Evolutionary conservation across 768 basidiomycete species (phyloP).

Genomic region (Butyriboletus loyo): DNA sequence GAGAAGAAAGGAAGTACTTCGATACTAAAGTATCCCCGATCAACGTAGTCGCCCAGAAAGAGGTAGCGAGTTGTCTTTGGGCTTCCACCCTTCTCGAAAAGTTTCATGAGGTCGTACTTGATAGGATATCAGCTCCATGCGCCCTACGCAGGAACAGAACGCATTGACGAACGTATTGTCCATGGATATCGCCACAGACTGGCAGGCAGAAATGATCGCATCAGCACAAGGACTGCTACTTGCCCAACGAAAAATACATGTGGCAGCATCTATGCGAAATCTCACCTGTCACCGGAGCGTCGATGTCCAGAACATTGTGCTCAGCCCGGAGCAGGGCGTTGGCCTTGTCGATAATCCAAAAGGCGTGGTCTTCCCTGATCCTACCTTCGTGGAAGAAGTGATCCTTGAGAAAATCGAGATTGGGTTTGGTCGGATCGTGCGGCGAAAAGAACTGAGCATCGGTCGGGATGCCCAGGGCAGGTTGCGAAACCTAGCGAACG

Average conservation of each 20-base stretch:
- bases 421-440: slow-evolving; percentile 59
- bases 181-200: slow-evolving; percentile 22
- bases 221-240: slow-evolving; percentile 21
- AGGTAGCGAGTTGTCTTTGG: slow-evolving; percentile 72
- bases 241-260: not conserved
- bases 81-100: slow-evolving; percentile 75
- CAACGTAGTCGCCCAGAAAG: slow-evolving; percentile 75
- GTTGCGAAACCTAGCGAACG: slow-evolving; percentile 58
- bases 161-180: slow-evolving; percentile 26
- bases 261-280: not conserved
- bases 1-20: slow-evolving; percentile 43
- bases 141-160: not conserved
- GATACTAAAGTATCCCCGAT: slow-evolving; percentile 73
- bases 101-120: slow-evolving; percentile 76
- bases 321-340: slow-evolving; percentile 55
- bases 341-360: slow-evolving; percentile 62
- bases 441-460: slow-evolving; percentile 76
- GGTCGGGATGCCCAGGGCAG: slow-evolving; percentile 59
- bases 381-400: slow-evolving; percentile 73
- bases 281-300: slow-evolving; percentile 70
- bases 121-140: slow-evolving; percentile 10
- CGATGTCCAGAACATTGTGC: slow-evolving; percentile 65
- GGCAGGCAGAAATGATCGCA: not conserved
- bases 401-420: slow-evolving; percentile 72
- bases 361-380: slow-evolving; percentile 61